These are phyloP conservation scores for Sporisorium exsertum DNA, from an alignment of 1,284 basidiomycete species.

Conservation along the genomic window DNA sequence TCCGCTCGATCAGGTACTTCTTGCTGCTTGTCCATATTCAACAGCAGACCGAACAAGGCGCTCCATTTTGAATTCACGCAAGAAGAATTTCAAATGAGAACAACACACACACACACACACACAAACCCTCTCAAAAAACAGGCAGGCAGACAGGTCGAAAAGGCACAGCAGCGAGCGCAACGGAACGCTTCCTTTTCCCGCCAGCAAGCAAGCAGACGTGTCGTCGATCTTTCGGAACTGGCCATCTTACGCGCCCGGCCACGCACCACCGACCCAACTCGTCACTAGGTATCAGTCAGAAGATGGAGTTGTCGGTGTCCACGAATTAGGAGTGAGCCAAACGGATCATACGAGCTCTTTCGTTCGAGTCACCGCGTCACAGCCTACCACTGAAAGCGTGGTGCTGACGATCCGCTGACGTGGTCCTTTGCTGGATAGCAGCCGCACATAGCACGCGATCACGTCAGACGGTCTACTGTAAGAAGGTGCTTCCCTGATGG, in stretches of 20 bases:
- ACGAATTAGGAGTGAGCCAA: background rate
- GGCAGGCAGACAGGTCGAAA: background rate
- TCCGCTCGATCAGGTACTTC: background rate
- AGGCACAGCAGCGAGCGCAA: too few relatives aligned
- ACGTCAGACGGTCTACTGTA: background rate
- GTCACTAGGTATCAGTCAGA: background rate
- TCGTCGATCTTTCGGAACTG: constrained; percentile 3
- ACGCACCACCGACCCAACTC: background rate
- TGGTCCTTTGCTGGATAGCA: background rate
- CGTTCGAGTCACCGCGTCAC: background rate
- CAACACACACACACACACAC: constrained; percentile 2
- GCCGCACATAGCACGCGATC: background rate
- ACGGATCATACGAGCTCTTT: background rate
- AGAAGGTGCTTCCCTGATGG: background rate
- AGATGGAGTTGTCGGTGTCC: background rate
- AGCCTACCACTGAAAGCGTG: background rate
- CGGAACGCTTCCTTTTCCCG: too few relatives aligned
- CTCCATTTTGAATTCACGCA: background rate
- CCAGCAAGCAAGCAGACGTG: background rate
- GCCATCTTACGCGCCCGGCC: background rate
- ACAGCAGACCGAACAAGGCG: background rate
- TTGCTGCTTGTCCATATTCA: background rate
- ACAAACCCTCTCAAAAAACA: too few relatives aligned
- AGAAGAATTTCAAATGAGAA: constrained; percentile 11
- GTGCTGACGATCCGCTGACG: background rate